Evolutionary conservation across 495 filamentous ascomycete species (phyloP), one percentile per base, ranked within the genome.

Genomic region (Patellaria atrata): DNA sequence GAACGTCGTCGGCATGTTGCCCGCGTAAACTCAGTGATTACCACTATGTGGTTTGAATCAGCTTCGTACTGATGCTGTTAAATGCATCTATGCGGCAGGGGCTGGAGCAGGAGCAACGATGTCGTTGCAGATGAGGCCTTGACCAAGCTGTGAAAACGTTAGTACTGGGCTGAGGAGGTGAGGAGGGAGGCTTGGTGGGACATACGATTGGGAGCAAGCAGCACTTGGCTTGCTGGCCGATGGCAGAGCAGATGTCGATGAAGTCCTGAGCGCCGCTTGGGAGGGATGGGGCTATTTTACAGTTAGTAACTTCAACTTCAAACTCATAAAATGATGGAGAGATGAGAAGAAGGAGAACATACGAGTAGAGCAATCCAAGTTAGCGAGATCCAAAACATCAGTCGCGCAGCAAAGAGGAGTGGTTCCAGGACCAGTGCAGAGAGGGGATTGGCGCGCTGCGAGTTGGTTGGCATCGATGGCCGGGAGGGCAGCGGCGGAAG

Each of bases 331-430:
- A 25, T 12, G 12, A 17, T 27, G 17, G 23, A 17, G 48, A 14
- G 4, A 11, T n/a, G 28, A 30, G n/a, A 10, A 17, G 1, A 32
- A 16, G 21, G 8, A 15, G 16, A 14, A 45, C 60, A 44, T 61
- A 67, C 63, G 58, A 21, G 37, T 24, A 1, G 20, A n/a, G 46
- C 63, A 67, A 47, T 67, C 53, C 27, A 67, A 49, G 37, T 67
- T 62, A 6, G 58, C 60, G 26, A 67, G 42, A 26, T 58, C 57
- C 15, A 63, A 54, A 23, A 65, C 59, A 31, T 67, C 57, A 24
- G 59, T 59, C 16, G 62, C 54, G 44, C 63, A 67, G 57, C 63
- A 66, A 27, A 53, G 54, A 10, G 48, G 31, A 26, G 20, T 46
- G 37, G 38, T 40, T 19, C 19, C 6, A 18, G 39, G 33, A 16